Evolutionary conservation across 768 basidiomycete species (phyloP), one percentile per base, ranked within the genome.

Genomic region (Clavaria fumosa): DNA sequence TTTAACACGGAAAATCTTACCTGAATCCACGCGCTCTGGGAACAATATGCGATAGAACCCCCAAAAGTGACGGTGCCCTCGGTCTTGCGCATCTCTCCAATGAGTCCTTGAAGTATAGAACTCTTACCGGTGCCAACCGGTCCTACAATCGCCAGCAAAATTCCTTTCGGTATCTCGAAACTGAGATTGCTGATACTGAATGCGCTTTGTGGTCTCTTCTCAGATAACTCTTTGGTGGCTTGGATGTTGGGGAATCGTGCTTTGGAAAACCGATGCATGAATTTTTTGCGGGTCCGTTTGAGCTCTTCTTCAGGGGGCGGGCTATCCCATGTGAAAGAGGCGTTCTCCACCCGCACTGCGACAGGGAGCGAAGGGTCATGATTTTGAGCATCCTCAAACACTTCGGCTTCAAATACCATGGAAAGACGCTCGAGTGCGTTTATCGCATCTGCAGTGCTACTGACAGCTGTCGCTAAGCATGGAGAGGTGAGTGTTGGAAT

Each of bases 11-110:
- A 11, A 34, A 18, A 40, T 37, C 42, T 44, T 41, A 70, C 75
- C 55, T 89, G 84, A 41, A 96, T 91, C 88, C 89, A 95, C 7
- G 89, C 79, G 31, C 66, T 76, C 51, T 96, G 90, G 11, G 78
- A 75, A 47, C 83, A 90, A 53, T 90, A 86, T 1, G 75, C 76
- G 7, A 88, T 69, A 7, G 70, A 69, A 0, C 80, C 84, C 39
- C 83, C 78, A 48, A 89, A 83, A 22, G 60, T 64, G 26, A 84
- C 70, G 6, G 57, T 66, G 2, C 86, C 86, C 9, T 58, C 52
- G 1, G 71, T 75, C 45, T 65, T 64, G 41, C 78, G 63, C 88
- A 91, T 91, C 54, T 91, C 88, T 2, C 81, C 81, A 40, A 83
- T 73, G 21, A 85, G 49, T 5, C 74, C 82, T 45, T 85, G 76